Evolutionary conservation across 805 yeast genomes (phyloP).

Genomic region (Kodamaea laetipori): DNA sequence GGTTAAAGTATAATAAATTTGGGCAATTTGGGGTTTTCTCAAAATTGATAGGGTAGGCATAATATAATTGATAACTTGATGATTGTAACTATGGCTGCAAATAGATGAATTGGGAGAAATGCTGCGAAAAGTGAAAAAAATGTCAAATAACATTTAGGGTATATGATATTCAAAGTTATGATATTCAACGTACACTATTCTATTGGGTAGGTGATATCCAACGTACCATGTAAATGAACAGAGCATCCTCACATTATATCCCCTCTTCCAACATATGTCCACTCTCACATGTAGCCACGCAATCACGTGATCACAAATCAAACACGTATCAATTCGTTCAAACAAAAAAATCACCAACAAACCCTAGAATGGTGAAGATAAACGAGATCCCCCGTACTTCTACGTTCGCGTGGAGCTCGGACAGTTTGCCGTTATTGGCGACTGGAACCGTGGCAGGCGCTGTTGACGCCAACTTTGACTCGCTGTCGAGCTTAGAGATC

Average conservation of each 20-base stretch:
- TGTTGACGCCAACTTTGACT: constrained; percentile 82
- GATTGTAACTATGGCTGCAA: too few relatives aligned
- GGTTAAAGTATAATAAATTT: too few relatives aligned
- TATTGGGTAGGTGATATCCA: too few relatives aligned
- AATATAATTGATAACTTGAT: too few relatives aligned
- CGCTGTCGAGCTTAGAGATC: constrained; percentile 74
- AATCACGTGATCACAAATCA: too few relatives aligned
- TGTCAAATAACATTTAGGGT: neutral
- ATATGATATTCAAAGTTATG: too few relatives aligned
- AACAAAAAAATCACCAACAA: constrained; percentile 2
- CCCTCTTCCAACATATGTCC: neutral
- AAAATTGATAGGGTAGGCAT: neutral
- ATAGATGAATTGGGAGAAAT: neutral
- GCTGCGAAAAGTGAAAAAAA: constrained; percentile 1
- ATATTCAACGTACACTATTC: too few relatives aligned
- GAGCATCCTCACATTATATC: too few relatives aligned
- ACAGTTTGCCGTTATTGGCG: constrained; percentile 71
- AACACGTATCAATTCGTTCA: constrained; percentile 2
- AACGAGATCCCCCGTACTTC: constrained; percentile 84
- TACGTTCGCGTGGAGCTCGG: constrained; percentile 95
- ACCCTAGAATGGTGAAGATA: constrained; percentile 66
- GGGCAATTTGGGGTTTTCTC: too few relatives aligned
- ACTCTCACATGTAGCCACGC: too few relatives aligned
- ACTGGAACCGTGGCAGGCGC: constrained; percentile 97
- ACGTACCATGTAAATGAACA: too few relatives aligned